Percentiles rank a stretch among this genome's conserved stretches.
Evolutionary conservation across 2,329 filamentous ascomycete species (phyloP).

Genomic region (Dactylella cylindrospora): DNA sequence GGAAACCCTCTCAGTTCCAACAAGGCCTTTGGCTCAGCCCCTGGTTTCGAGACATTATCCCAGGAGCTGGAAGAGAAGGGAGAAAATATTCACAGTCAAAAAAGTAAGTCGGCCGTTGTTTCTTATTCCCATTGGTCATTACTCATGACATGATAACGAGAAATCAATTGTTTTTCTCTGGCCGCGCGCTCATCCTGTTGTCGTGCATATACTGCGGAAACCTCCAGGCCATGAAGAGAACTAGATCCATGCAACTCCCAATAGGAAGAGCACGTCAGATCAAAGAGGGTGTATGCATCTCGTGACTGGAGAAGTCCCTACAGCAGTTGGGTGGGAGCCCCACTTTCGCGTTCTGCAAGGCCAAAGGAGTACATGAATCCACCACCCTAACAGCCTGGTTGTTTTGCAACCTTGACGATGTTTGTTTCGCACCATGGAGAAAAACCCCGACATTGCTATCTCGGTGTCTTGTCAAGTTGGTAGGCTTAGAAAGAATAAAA

Average conservation of each 20-base stretch:
- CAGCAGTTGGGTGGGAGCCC: constrained; percentile 6
- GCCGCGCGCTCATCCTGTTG: too few species aligned
- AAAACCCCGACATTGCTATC: too few species aligned
- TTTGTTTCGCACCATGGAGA: too few species aligned
- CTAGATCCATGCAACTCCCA: constrained; percentile 22
- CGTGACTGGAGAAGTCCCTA: constrained; percentile 14
- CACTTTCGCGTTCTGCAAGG: constrained; percentile 16
- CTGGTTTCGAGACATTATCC: constrained; percentile 35
- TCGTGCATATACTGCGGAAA: too few species aligned
- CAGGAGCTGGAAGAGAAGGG: constrained; percentile 7
- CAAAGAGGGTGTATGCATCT: constrained; percentile 18
- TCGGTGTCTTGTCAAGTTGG: too few species aligned
- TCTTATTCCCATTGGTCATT: constrained; percentile 14
- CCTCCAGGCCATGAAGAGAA: constrained; percentile 12
- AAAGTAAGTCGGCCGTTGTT: too few species aligned
- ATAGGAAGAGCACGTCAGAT: constrained; percentile 26
- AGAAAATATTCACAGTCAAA: constrained; percentile 4
- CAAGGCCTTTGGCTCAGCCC: constrained; percentile 26
- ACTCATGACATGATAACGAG: constrained; percentile 18
- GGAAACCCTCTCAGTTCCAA: constrained; percentile 15
- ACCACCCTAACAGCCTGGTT: too few species aligned
- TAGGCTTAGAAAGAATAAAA: too few species aligned
- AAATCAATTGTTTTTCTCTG: constrained; percentile 9
- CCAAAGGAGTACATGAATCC: too few species aligned
- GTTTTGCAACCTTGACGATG: constrained; percentile 3